Conservation (phyloP, 768 basidiomycete genomes). For the Suillus weaverae region DNA sequence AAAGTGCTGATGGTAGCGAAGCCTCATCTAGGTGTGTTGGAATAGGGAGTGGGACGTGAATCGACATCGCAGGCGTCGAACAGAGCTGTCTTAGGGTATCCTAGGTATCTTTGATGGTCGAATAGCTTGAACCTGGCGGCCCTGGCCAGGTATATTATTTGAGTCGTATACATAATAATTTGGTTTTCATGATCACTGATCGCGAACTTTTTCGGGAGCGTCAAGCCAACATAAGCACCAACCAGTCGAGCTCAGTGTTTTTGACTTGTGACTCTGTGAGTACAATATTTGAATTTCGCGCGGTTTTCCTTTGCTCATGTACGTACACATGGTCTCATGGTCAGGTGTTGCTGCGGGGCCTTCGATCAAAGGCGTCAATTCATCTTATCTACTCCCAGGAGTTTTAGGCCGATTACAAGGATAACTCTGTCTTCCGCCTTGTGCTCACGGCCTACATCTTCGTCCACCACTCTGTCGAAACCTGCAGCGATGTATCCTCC, state of each 20-base stretch:
- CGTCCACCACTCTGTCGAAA: background rate
- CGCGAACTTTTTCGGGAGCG: conserved; percentile 8
- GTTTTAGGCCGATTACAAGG: background rate
- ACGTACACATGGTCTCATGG: background rate
- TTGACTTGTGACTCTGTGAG: no score
- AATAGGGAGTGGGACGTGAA: conserved; percentile 23
- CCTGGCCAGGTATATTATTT: background rate
- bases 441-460: background rate
- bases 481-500: conserved; percentile 59
- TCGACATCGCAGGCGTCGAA: background rate
- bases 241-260: no score
- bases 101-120: background rate
- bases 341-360: background rate
- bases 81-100: background rate
- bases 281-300: no score
- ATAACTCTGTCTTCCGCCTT: background rate
- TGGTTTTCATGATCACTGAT: no score
- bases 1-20: conserved; percentile 38
- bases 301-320: no score
- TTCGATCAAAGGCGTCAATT: background rate
- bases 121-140: background rate
- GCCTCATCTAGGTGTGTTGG: conserved; percentile 26
- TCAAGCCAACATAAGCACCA: background rate
- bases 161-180: background rate
- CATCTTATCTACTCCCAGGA: background rate